Base-by-base conservation (phyloP, 208 protist species). In the Angomonas deanei region DNA sequence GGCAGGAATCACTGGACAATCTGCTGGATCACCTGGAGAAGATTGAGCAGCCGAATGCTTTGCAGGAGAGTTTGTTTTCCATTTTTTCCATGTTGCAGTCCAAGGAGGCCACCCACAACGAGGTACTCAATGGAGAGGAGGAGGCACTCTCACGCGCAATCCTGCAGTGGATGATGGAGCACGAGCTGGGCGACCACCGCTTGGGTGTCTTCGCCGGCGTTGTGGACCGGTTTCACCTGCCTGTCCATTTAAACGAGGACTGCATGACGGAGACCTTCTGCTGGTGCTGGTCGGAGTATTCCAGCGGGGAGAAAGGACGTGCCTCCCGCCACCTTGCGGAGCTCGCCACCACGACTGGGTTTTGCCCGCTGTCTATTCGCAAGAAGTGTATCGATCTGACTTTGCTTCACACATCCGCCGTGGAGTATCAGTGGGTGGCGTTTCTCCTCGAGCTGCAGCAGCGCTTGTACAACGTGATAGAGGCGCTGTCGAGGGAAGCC, bases 381-480 rank as follows among this genome's bases (percentile, higher is more conserved):
- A 72, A 89, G 15, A 46, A 78, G 23, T 80, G 74, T 34, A 61
- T 88, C 17, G 68, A 74, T 17, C 75, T 80, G 34, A 74, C 87
- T 0, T 48, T 88, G 23, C 66, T 74, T 30, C 62, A 64, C 15
- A 67, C 48, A 26, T 67, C 70, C 39, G 76, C 61, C 2, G 72
- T 72, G 36, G 64, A 17, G 8, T 69, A 88, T 47, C 74, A 72
- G 49, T 58, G 86, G 47, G 72, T 62, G 3, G 72, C 82, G 59
- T 88, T 94, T 49, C 4, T 87, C 24, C 71, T 94, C 4, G 71
- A 88, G 19, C 74, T 94, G 1, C 88, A 94, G 66, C 65, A 85
- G 27, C 77, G 86, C 61, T 68, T 94, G 57, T 68, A 53, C 4
- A 63, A 74, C 27, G 70, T 80, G 13, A 47, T 92, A 32, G 70